Base-by-base conservation (phyloP, 345 rosid genomes). In the Isatis tinctoria region DNA sequence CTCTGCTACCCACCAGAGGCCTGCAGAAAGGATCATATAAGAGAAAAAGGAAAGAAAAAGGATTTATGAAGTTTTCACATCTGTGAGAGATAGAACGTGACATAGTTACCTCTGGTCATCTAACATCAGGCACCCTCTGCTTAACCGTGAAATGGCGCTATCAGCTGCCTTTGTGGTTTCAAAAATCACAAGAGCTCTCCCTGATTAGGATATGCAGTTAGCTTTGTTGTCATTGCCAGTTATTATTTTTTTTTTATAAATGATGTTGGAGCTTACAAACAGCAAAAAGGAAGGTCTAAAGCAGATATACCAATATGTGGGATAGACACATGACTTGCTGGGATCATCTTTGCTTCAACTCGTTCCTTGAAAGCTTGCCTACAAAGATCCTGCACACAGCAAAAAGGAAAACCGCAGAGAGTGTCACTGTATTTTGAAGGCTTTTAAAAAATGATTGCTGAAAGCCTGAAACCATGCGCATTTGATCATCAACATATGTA, bases 141-240 rank as follows among this genome's bases (percentile, higher is more conserved):
- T 51, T 73, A 88, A 75, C 74, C 65, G 65, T 3, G 41, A 36
- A 58, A 82, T 4, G 4, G 84, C 89, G 1, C 40, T 41, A 22
- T 76, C 77, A 66, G 91, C 89, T 54, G 82, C 85, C 60, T 76
- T 79, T 78, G 75, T 84, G 52, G 89, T 74, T 43, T 68, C 20
- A 58, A 88, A 88, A 28, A 84, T 77, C 48, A 85, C 82, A 49
- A 88, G 79, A 30, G 89, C 88, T 70, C 79, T 80, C 59, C 93
- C 93, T 86, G 77, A 30, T 67, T 49, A 27, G 60, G 67, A 28
- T 10, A 67, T 48, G 61, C 3, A 67, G 27, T 74, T 58, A 30
- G 36, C 27, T 28, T 45, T 65, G 48, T n/a, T 56, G 28, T 17
- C 18, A 48, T 24, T 72, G 37, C 41, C 44, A 14, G n/a, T 13